These are phyloP conservation scores for Penicillium antarcticum DNA, from an alignment of 495 filamentous ascomycete species.

Conservation along the genomic window DNA sequence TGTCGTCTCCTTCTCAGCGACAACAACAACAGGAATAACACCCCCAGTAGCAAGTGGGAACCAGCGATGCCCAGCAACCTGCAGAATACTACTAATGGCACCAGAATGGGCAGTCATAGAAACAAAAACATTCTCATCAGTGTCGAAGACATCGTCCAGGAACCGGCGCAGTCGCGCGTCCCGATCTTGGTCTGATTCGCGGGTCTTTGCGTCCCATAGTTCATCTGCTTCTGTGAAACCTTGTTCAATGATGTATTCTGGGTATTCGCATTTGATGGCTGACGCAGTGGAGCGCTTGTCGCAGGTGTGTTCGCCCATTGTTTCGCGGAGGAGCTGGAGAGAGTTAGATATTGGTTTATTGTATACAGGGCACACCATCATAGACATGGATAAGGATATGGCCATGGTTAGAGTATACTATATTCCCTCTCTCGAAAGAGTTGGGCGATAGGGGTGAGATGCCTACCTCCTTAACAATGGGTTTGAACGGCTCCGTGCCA, in stretches of 20 bases:
- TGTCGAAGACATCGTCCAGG: slow-evolving; percentile 62
- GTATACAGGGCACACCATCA: not conserved
- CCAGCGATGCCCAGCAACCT: slow-evolving; percentile 59
- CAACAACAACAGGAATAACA: slow-evolving; percentile 68
- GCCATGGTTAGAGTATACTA: no score
- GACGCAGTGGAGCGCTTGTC: slow-evolving; percentile 63
- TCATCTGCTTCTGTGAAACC: slow-evolving; percentile 62
- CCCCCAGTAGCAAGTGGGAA: slow-evolving; percentile 67
- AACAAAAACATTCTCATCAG: slow-evolving; percentile 58
- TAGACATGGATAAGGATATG: not conserved
- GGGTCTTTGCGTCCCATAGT: slow-evolving; percentile 51
- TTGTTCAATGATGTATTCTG: slow-evolving; percentile 58
- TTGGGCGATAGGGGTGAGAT: not conserved
- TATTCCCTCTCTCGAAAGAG: no score
- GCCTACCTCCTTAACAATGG: slow-evolving; percentile 63
- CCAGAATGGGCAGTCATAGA: slow-evolving; percentile 73
- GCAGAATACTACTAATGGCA: slow-evolving; percentile 59
- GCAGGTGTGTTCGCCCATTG: slow-evolving; percentile 76
- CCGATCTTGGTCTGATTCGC: slow-evolving; percentile 56
- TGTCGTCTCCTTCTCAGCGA: slow-evolving; percentile 34
- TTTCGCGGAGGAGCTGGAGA: slow-evolving; percentile 60
- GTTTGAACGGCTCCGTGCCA: slow-evolving; percentile 49
- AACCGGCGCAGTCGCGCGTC: slow-evolving; percentile 51
- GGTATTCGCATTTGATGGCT: slow-evolving; percentile 56
- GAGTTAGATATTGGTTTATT: not conserved